phyloP scores from a whole-genome alignment of 1,284 basidiomycete genomes.

The Ceratobasidium sp. region DNA sequence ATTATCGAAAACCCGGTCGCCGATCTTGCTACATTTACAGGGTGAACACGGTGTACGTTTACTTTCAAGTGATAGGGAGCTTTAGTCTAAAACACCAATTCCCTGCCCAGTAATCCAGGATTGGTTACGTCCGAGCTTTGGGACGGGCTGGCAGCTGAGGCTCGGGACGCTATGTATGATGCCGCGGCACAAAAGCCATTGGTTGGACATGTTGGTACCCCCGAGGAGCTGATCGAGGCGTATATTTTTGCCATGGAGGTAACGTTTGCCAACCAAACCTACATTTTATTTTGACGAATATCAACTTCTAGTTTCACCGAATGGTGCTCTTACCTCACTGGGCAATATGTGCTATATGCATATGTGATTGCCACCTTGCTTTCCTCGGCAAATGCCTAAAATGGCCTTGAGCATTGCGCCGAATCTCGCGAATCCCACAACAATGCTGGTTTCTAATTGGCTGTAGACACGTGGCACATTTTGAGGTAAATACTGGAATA shows the following conservation, averaged over 20 bases:
- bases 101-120: neutral
- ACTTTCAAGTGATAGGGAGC: too few species aligned
- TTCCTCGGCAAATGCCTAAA: neutral
- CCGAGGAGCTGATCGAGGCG: slow-evolving; percentile 1
- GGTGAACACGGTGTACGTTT: neutral
- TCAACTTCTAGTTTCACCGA: neutral
- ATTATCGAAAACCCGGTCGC: neutral
- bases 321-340: neutral
- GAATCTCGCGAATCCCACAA: too few species aligned
- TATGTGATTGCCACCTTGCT: neutral
- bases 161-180: neutral
- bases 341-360: neutral
- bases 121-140: neutral
- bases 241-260: slow-evolving; percentile 21
- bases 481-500: neutral
- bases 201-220: neutral
- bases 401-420: neutral
- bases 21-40: neutral
- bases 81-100: neutral
- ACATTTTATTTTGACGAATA: too few species aligned
- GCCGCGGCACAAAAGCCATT: neutral
- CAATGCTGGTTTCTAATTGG: neutral
- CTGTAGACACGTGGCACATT: neutral
- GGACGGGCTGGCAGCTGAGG: neutral
- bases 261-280: neutral